phyloP scores from a whole-genome alignment of 176 grass and related monocot genomes.

The Tillandsia leiboldiana region DNA sequence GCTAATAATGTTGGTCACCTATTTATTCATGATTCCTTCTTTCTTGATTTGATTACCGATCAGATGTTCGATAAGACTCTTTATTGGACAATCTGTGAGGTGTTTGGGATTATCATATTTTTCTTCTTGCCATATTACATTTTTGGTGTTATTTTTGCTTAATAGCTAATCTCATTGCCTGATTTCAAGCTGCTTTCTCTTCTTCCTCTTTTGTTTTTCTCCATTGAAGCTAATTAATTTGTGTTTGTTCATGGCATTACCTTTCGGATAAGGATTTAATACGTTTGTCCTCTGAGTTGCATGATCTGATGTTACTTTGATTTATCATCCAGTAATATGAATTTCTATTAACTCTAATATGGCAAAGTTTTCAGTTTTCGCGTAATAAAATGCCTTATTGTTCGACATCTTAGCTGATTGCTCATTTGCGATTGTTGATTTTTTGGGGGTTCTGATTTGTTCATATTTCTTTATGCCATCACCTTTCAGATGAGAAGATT shows the following conservation, averaged over 20 bases:
- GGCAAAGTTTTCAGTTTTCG: too few relatives aligned
- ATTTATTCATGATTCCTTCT: not conserved
- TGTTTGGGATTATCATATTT: slow-evolving; percentile 5
- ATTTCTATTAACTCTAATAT: too few relatives aligned
- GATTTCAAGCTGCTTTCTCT: not conserved
- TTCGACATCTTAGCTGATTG: too few relatives aligned
- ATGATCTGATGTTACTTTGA: too few relatives aligned
- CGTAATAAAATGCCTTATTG: too few relatives aligned
- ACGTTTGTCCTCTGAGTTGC: too few relatives aligned
- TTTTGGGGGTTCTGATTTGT: slow-evolving; percentile 11
- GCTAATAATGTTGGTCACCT: not conserved
- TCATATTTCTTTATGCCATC: slow-evolving; percentile 3
- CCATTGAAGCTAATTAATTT: not conserved
- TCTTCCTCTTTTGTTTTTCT: not conserved
- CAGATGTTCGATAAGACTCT: slow-evolving; percentile 9
- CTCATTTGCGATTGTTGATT: not conserved
- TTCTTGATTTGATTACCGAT: slow-evolving; percentile 11
- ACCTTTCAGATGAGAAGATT: slow-evolving; percentile 1
- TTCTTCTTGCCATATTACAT: not conserved
- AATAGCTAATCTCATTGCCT: not conserved
- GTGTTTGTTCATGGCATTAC: slow-evolving; percentile 1
- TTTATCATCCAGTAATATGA: too few relatives aligned
- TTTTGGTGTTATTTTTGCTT: not conserved
- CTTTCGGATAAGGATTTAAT: not conserved
- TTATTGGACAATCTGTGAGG: not conserved